Conservation (phyloP, 352 stramenopile genomes). For the Phytopythium delawarense region DNA sequence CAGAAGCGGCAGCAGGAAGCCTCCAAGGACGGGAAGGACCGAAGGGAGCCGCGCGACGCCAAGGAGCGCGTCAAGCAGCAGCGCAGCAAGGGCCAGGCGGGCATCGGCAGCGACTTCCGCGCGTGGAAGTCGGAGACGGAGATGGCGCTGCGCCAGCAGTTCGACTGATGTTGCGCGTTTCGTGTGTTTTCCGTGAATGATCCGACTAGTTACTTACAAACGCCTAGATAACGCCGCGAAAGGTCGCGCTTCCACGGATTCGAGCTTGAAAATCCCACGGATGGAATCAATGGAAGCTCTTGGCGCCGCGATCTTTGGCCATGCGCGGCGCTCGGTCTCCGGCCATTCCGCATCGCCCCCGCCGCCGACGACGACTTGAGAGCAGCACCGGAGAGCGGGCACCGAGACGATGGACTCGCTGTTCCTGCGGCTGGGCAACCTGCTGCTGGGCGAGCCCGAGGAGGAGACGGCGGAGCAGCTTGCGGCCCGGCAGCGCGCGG, state of each 20-base stretch:
- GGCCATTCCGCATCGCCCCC: neutral
- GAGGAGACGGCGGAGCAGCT: constrained; percentile 55
- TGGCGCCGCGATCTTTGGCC: constrained; percentile 7
- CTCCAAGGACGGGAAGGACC: constrained; percentile 14
- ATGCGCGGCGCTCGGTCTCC: neutral
- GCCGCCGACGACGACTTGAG: neutral
- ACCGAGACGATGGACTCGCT: constrained; percentile 42
- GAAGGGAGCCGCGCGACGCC: constrained; percentile 19
- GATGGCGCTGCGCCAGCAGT: constrained; percentile 77
- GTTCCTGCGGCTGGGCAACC: constrained; percentile 41
- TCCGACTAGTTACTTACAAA: neutral
- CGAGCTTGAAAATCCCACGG: no score
- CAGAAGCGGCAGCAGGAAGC: neutral
- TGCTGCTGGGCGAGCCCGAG: constrained; percentile 42
- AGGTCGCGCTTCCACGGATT: constrained; percentile 1
- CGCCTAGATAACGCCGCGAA: neutral
- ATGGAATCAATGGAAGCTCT: neutral
- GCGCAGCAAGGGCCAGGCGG: constrained; percentile 61
- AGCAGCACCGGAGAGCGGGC: no score
- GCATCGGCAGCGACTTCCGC: constrained; percentile 73
- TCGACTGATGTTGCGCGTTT: constrained; percentile 28
- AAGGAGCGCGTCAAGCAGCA: constrained; percentile 79
- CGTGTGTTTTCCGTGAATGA: neutral
- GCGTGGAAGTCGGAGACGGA: constrained; percentile 77
- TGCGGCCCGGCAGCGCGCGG: constrained; percentile 36